Conservation (phyloP, 2,329 filamentous ascomycete species). For the Gnomoniopsis sp. region DNA sequence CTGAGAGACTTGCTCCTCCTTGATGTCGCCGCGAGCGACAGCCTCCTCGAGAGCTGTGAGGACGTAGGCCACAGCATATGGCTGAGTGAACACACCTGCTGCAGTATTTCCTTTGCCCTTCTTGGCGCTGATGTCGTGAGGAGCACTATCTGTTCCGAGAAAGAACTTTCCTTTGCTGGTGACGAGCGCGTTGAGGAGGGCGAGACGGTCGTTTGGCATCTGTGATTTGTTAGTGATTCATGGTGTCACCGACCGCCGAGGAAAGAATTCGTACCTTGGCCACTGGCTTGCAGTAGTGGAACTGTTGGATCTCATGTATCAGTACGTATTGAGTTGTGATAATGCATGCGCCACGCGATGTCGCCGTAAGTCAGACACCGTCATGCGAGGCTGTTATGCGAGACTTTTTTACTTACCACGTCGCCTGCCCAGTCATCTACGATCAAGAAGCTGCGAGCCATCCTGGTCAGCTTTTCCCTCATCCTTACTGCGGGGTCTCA, state of each 20-base stretch:
- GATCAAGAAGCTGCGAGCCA: conserved; percentile 50
- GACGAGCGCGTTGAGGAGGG: conserved; percentile 63
- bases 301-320: conserved; percentile 33
- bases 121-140: conserved; percentile 59
- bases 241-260: not conserved
- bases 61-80: conserved; percentile 55
- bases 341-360: not conserved
- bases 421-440: conserved; percentile 68
- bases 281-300: conserved; percentile 71
- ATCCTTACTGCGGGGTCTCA: not conserved
- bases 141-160: conserved; percentile 68
- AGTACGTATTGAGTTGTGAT: not conserved
- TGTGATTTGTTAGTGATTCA: not conserved
- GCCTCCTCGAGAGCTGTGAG: conserved; percentile 61
- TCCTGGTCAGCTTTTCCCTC: not conserved
- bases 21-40: conserved; percentile 49
- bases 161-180: conserved; percentile 66
- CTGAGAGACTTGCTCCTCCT: conserved; percentile 49
- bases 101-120: conserved; percentile 55
- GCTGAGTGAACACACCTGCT: conserved; percentile 79
- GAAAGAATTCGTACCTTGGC: conserved; percentile 41
- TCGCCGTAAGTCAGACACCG: conserved; percentile 26
- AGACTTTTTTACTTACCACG: conserved; percentile 26
- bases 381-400: conserved; percentile 8
- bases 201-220: conserved; percentile 62